phyloP scores from a whole-genome alignment of 1,284 basidiomycete species.

The Fomitopsis schrenkii region DNA sequence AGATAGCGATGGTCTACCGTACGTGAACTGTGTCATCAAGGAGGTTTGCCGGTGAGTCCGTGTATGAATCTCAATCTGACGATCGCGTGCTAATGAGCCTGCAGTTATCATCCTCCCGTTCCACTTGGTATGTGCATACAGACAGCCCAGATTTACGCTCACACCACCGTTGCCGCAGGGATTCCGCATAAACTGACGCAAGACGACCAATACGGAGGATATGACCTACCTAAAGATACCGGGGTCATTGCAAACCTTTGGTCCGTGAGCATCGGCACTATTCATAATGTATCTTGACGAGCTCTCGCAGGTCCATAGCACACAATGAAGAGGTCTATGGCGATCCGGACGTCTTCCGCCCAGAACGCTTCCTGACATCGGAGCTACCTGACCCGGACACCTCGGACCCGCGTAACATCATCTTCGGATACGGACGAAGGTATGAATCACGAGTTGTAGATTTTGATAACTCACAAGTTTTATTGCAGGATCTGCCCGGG shows the following conservation, averaged over 20 bases:
- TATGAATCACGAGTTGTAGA: background rate
- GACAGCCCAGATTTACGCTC: background rate
- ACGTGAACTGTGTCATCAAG: slow-evolving; percentile 26
- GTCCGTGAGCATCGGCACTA: background rate
- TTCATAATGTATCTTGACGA: background rate
- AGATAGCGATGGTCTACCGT: slow-evolving; percentile 27
- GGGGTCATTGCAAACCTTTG: background rate
- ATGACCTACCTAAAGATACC: background rate
- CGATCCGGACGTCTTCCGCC: background rate
- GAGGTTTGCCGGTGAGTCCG: slow-evolving; percentile 30
- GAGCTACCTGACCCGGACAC: background rate
- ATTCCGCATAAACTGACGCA: slow-evolving; percentile 19
- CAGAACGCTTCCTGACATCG: background rate
- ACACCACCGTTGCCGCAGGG: background rate
- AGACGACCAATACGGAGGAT: slow-evolving; percentile 25
- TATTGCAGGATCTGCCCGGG: background rate
- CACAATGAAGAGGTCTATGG: background rate
- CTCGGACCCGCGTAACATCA: background rate
- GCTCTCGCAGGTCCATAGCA: background rate
- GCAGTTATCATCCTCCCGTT: slow-evolving; percentile 17
- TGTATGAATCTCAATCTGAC: background rate
- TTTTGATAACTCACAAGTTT: background rate
- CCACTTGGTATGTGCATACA: slow-evolving; percentile 16
- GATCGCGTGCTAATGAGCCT: background rate
- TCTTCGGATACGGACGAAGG: background rate